Percentiles rank a stretch among this genome's conserved stretches.
These are phyloP conservation scores for Cercospora sp. DNA, from an alignment of 2,329 filamentous ascomycete species.

Conservation along the genomic window DNA sequence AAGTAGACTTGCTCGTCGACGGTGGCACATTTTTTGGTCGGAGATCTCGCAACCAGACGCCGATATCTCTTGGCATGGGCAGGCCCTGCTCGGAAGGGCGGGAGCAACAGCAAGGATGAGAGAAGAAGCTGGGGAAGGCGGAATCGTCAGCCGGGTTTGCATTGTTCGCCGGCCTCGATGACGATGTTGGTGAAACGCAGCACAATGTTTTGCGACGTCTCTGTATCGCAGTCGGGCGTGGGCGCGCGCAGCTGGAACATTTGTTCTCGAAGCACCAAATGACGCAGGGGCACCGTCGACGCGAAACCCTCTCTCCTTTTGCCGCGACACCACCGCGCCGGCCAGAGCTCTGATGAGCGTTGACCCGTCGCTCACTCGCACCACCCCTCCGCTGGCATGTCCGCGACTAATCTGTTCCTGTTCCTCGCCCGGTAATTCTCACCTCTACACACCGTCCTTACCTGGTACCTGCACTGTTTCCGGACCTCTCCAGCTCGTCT, in stretches of 20 bases:
- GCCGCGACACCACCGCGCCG: constrained; percentile 1
- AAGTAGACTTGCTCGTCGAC: background rate
- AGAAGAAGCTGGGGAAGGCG: constrained; percentile 1
- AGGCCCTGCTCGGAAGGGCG: background rate
- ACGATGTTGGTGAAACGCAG: background rate
- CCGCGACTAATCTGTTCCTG: background rate
- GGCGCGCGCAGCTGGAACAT: background rate
- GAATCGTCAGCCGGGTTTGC: background rate
- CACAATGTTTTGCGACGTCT: background rate
- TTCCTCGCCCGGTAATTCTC: background rate
- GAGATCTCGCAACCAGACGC: background rate
- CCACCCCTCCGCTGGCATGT: background rate
- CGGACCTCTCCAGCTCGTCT: background rate
- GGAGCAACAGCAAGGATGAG: background rate
- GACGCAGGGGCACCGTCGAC: constrained; percentile 3
- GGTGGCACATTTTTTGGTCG: constrained; percentile 1
- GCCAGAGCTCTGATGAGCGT: background rate
- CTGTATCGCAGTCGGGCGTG: background rate
- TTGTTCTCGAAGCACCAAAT: constrained; percentile 1
- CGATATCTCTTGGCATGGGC: background rate
- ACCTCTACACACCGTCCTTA: background rate
- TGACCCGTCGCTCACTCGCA: background rate
- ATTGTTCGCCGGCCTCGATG: background rate
- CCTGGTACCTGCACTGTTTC: background rate
- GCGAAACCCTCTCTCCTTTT: constrained; percentile 4